phyloP scores from a whole-genome alignment of 352 stramenopile species.

The Globisporangium rhizosaccharum region DNA sequence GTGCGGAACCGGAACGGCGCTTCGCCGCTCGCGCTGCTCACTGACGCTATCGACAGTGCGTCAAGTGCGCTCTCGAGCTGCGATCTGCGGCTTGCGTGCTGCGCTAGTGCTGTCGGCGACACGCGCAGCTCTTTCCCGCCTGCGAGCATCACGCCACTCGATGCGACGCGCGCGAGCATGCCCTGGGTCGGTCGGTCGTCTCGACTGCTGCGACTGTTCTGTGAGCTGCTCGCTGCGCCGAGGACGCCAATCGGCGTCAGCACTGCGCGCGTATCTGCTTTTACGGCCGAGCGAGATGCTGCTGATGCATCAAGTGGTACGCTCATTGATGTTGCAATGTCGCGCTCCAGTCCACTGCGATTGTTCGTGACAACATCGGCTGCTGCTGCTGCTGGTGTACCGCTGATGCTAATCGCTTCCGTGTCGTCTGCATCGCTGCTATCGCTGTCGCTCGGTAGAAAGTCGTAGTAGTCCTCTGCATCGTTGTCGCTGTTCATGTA shows the following conservation, averaged over 20 bases:
- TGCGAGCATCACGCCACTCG: constrained; percentile 8
- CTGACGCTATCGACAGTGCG: constrained; percentile 5
- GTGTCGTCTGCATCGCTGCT: constrained; percentile 25
- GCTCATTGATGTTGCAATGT: not conserved
- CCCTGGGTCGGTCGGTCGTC: not conserved
- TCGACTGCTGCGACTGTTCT: not conserved
- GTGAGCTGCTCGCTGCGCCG: constrained; percentile 5
- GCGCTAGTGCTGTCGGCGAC: constrained; percentile 27
- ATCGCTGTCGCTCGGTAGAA: constrained; percentile 58
- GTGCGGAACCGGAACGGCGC: constrained; percentile 43
- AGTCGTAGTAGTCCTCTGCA: constrained; percentile 57
- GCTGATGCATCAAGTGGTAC: not conserved
- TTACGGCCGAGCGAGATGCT: not conserved
- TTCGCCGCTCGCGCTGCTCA: constrained; percentile 7
- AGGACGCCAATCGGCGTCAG: constrained; percentile 23
- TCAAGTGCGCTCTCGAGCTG: constrained; percentile 49
- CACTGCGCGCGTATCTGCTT: constrained; percentile 7
- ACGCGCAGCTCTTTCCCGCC: constrained; percentile 32
- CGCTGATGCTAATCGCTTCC: constrained; percentile 17
- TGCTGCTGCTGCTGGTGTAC: not conserved
- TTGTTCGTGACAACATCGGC: no score
- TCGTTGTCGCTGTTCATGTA: constrained; percentile 10
- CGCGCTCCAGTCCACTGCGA: not conserved
- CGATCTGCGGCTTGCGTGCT: constrained; percentile 28
- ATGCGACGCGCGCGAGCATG: constrained; percentile 13